Evolutionary conservation across 306 rosid genomes (phyloP), one percentile per base, ranked within the genome.

Genomic region (Amphicarpaea edgeworthii): DNA sequence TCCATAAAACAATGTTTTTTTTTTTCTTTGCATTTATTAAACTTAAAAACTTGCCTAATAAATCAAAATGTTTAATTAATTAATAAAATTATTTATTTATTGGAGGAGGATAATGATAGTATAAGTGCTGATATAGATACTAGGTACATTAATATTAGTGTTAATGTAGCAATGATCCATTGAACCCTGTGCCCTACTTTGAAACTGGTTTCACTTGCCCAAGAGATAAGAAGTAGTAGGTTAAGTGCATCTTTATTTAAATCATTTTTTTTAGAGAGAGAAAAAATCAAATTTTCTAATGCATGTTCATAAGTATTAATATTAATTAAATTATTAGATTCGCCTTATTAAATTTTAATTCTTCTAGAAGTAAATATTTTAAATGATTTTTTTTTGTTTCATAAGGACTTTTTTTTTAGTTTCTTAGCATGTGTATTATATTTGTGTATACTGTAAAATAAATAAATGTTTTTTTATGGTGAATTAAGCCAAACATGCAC

Each of bases 1-100:
- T 87, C 91, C 89, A 78, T 62, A 77, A 75, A 28, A 19, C 37
- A n/a, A 47, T 63, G 24, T 77, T 28, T 28, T 28, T 28, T 28
- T 28, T 28, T 28, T 19, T 37, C 11, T 68, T 55, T 51, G 47
- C 60, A 49, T 68, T 69, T 32, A 50, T 70, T 70, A 70, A 57
- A 72, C 68, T 6, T 6, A 51, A 21, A 42, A 77, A 41, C 51
- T 79, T 41, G 6, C 49, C 24, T 4, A 15, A 50, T 4, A 15
- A 50, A 65, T 8, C 73, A 53, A 41, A 41, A 6, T 5, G 20
- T 38, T 63, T 63, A 34, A 16, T 16, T 1, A 17, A 37, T 17
- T 63, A 34, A 16, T 16, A 7, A 17, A 37, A 9, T 63, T 62
- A 16, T 38, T 19, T 0, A 2, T 34, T 28, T 28, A 28, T 28